Percentiles rank a stretch among this genome's conserved stretches.
Conservation (phyloP, 2,329 filamentous ascomycete genomes). For the Xylariales sp. region DNA sequence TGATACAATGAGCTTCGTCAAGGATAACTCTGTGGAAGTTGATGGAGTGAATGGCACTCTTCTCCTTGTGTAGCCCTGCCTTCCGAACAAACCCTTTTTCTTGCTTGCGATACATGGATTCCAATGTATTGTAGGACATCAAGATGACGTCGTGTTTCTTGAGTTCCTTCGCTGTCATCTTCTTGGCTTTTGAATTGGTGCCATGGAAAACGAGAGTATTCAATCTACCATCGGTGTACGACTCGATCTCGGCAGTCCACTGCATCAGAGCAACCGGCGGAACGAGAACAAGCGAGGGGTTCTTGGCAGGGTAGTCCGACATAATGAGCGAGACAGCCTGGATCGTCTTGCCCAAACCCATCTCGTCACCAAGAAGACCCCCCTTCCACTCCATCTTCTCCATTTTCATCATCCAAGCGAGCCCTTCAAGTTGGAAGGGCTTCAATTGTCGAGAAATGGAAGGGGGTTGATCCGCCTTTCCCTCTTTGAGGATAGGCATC, state of each 20-base stretch:
- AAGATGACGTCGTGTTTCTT: conserved; percentile 88
- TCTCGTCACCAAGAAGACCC: conserved; percentile 90
- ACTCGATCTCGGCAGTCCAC: conserved; percentile 78
- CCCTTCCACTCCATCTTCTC: conserved; percentile 82
- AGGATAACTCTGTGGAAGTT: conserved; percentile 88
- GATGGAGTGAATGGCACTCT: conserved; percentile 76
- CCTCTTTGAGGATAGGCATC: conserved; percentile 59
- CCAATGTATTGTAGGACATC: conserved; percentile 91
- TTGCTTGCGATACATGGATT: conserved; percentile 89
- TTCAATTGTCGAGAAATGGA: conserved; percentile 82
- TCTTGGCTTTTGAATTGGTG: conserved; percentile 78
- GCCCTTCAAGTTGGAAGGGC: conserved; percentile 86
- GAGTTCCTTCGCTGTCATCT: conserved; percentile 67
- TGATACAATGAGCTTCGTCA: conserved; percentile 95
- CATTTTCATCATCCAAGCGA: conserved; percentile 92
- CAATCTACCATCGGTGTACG: conserved; percentile 80
- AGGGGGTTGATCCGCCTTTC: conserved; percentile 63
- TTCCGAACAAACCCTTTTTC: conserved; percentile 83
- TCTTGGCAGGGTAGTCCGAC: conserved; percentile 85
- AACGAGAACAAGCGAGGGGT: conserved; percentile 82
- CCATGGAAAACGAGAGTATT: conserved; percentile 90
- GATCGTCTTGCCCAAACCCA: conserved; percentile 98
- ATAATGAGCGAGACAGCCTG: conserved; percentile 97
- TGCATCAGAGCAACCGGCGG: conserved; percentile 94
- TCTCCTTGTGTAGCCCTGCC: conserved; percentile 74